Conservation (phyloP, 129 eudicot species). For the Smallanthus sonchifolius region DNA sequence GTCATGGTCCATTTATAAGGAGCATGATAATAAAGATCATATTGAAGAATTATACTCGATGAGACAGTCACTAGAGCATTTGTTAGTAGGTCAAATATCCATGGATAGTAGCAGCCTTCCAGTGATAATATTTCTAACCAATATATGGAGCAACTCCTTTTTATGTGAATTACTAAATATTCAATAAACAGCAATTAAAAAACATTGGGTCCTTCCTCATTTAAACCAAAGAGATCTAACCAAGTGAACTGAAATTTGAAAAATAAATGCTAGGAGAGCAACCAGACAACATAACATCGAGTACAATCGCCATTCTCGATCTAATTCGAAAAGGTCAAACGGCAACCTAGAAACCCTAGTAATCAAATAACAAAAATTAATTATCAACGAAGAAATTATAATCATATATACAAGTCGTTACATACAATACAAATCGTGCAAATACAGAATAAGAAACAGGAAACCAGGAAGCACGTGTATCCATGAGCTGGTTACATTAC, state of each 20-base stretch:
- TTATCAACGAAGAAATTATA: background rate
- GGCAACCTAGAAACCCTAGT: conserved; percentile 26
- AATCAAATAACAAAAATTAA: background rate
- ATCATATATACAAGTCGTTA: background rate
- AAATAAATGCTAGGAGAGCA: background rate
- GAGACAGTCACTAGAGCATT: background rate
- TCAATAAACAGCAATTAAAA: background rate
- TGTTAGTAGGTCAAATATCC: background rate
- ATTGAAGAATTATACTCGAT: background rate
- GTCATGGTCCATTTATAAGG: background rate
- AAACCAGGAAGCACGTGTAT: background rate
- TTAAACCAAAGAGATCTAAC: conserved; percentile 1
- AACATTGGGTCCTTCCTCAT: no score
- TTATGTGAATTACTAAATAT: no score
- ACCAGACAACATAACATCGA: conserved; percentile 1
- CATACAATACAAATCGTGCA: conserved; percentile 23
- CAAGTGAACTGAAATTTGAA: background rate
- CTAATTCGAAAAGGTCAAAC: conserved; percentile 27
- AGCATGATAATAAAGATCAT: background rate
- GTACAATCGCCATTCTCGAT: conserved; percentile 6
- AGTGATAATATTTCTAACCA: background rate
- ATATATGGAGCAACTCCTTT: background rate
- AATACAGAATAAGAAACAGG: background rate
- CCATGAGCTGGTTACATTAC: conserved; percentile 22
- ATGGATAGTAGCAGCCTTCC: background rate